Percentiles rank a stretch among this genome's conserved stretches.
These are phyloP conservation scores for Podosphaera aphanis DNA, from an alignment of 2,329 filamentous ascomycete species.

Conservation along the genomic window DNA sequence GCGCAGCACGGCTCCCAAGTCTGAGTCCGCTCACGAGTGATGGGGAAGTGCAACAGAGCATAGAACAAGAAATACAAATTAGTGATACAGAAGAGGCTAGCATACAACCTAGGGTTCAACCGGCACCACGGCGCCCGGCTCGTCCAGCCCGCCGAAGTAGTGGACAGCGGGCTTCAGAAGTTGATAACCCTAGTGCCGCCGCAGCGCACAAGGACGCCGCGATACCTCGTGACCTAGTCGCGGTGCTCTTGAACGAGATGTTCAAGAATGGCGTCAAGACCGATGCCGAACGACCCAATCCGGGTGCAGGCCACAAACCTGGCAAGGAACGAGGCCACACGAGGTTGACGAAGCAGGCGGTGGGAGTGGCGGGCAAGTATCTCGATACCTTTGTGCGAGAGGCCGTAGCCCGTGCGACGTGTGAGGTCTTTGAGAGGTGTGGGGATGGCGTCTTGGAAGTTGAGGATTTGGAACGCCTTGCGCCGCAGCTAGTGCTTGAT, in stretches of 20 bases:
- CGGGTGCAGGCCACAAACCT: not conserved
- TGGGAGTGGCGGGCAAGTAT: constrained; percentile 57
- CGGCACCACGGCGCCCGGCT: not conserved
- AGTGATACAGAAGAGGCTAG: not conserved
- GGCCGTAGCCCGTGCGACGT: constrained; percentile 56
- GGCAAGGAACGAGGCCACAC: constrained; percentile 21
- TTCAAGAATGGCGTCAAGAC: constrained; percentile 38
- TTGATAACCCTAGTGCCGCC: not conserved
- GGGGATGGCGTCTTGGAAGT: constrained; percentile 46
- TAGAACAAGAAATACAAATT: not conserved
- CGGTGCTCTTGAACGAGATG: constrained; percentile 53
- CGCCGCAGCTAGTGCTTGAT: constrained; percentile 66
- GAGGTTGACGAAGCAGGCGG: constrained; percentile 54
- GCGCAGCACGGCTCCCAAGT: not conserved
- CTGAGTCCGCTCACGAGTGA: constrained; percentile 1
- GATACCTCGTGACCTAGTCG: constrained; percentile 53
- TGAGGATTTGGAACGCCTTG: constrained; percentile 76
- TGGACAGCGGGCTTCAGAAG: not conserved
- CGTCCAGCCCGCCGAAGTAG: not conserved
- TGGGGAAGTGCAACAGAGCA: not conserved
- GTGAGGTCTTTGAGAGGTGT: constrained; percentile 26
- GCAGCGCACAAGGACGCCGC: constrained; percentile 8
- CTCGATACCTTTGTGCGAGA: constrained; percentile 80
- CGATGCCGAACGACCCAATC: not conserved
- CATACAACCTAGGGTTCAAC: not conserved